phyloP scores from a whole-genome alignment of 225 moss, liverwort and hornwort species.

The Straminergon stramineum region DNA sequence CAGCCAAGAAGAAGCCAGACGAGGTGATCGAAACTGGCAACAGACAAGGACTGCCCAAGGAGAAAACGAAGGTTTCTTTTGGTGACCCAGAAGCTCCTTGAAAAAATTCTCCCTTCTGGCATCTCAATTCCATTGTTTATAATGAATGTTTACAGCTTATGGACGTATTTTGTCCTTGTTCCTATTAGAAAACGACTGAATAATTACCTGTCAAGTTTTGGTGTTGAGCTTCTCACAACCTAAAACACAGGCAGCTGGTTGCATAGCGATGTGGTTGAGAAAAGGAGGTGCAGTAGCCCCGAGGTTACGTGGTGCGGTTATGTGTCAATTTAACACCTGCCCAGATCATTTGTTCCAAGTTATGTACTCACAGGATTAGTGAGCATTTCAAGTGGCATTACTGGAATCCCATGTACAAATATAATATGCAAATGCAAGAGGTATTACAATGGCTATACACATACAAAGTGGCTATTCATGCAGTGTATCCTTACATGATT shows the following conservation, averaged over 20 bases:
- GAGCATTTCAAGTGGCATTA: not conserved
- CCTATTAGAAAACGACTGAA: not conserved
- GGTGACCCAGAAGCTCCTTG: not conserved
- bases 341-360: not conserved
- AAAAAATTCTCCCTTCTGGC: not conserved
- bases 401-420: not conserved
- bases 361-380: not conserved
- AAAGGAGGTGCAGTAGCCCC: not conserved
- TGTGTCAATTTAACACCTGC: not conserved
- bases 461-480: not conserved
- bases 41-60: conserved; percentile 20
- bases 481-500: not conserved
- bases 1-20: not conserved
- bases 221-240: not conserved
- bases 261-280: not conserved
- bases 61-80: not conserved
- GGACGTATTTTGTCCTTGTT: not conserved
- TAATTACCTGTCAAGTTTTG: not conserved
- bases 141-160: not conserved
- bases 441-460: not conserved
- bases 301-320: not conserved
- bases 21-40: conserved; percentile 26
- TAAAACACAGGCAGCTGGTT: not conserved
- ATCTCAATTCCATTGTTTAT: not conserved
- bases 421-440: not conserved